A percentile compares a stretch with the other conserved stretches of the same genome.
Conservation (phyloP, 257 asterid species). For the Nicotiana knightiana region DNA sequence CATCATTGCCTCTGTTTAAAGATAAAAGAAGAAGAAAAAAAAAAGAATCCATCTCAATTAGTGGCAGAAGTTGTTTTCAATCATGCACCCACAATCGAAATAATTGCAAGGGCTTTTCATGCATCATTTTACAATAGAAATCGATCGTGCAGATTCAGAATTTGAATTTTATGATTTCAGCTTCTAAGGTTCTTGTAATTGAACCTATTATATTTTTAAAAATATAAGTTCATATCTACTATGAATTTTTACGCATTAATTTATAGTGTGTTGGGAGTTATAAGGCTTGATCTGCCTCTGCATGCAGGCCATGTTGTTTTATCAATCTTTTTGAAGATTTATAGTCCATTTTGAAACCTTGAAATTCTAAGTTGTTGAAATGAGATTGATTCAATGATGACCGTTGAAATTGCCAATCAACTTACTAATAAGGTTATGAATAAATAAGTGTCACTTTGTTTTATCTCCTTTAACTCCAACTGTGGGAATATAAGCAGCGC, state of each 20-base stretch:
- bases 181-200: too few relatives aligned
- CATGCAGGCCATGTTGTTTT: not conserved
- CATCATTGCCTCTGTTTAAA: not conserved
- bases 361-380: not conserved
- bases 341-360: not conserved
- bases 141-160: too few relatives aligned
- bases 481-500: not conserved
- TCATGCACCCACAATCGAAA: constrained; percentile 14
- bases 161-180: too few relatives aligned
- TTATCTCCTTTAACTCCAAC: not conserved
- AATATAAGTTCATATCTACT: too few relatives aligned
- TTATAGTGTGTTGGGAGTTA: too few relatives aligned
- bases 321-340: not conserved
- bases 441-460: not conserved
- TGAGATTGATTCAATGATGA: not conserved
- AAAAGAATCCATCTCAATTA: not conserved
- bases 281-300: too few relatives aligned
- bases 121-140: not conserved
- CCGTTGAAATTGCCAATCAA: not conserved
- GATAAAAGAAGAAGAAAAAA: not conserved
- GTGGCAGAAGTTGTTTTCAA: constrained; percentile 2
- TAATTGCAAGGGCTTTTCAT: constrained; percentile 7
- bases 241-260: too few relatives aligned
- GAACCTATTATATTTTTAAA: too few relatives aligned
- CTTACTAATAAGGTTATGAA: not conserved